A percentile compares a stretch with the other conserved stretches of the same genome.
Evolutionary conservation across 2,329 filamentous ascomycete species (phyloP).

Genomic region (Coniochaeta prunicola): DNA sequence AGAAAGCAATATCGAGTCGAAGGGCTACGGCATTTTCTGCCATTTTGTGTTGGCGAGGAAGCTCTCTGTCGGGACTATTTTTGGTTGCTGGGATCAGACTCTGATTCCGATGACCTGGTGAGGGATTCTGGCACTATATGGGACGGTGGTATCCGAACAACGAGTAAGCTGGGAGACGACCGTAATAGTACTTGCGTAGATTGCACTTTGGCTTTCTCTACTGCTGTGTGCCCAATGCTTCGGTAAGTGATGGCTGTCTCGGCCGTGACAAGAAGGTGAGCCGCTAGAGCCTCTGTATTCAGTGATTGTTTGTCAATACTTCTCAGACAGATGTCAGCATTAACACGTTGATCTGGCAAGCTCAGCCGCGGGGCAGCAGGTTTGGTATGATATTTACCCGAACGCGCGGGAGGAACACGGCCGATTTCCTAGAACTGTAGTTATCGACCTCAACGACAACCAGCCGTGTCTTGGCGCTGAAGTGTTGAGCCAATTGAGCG

Average conservation of each 20-base stretch:
- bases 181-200: no score
- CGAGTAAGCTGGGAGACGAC: background rate
- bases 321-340: background rate
- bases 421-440: background rate
- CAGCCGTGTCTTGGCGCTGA: background rate
- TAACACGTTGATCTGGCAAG: background rate
- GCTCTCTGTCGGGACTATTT: background rate
- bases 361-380: background rate
- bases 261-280: no score
- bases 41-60: background rate
- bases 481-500: background rate
- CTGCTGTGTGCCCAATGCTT: no score
- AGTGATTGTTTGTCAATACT: background rate
- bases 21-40: background rate
- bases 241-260: no score
- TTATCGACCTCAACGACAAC: background rate
- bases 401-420: background rate
- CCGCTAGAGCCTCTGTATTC: background rate
- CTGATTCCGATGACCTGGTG: background rate
- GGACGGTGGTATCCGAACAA: background rate
- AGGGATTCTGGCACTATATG: background rate
- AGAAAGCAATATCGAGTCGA: background rate
- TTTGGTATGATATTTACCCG: background rate
- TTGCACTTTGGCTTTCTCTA: no score
- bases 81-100: background rate